Conservation (phyloP, 106 monocot species). For the Allium fistulosum region DNA sequence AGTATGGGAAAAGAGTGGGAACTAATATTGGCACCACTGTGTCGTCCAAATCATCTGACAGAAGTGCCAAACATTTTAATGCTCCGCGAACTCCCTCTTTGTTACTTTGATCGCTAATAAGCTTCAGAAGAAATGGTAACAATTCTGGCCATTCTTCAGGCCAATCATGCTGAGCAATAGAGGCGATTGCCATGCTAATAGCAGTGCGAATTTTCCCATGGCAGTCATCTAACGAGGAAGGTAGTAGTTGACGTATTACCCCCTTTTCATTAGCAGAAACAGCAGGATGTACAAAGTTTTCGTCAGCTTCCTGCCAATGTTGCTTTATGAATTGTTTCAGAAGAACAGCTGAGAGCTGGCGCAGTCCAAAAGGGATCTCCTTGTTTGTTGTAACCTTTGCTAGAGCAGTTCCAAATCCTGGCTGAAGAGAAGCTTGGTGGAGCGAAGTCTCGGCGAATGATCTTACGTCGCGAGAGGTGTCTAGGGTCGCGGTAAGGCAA, state of each 20-base stretch:
- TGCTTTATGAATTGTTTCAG: conserved; percentile 95
- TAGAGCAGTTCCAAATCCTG: conserved; percentile 85
- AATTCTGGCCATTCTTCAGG: conserved; percentile 97
- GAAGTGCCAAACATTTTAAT: conserved; percentile 71
- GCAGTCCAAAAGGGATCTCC: conserved; percentile 72
- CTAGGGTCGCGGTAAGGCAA: conserved; percentile 81
- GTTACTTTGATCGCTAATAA: conserved; percentile 59
- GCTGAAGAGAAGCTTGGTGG: conserved; percentile 77
- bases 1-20: conserved; percentile 66
- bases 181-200: conserved; percentile 73
- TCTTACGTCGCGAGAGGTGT: conserved; percentile 64
- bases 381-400: conserved; percentile 62
- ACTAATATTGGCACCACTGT: conserved; percentile 68
- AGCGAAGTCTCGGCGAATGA: conserved; percentile 92
- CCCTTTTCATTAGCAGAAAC: conserved; percentile 77
- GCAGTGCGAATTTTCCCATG: conserved; percentile 88
- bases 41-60: conserved; percentile 91
- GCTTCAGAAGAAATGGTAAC: conserved; percentile 69
- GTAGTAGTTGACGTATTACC: conserved; percentile 61
- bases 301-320: conserved; percentile 94
- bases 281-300: conserved; percentile 68
- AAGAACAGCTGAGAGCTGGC: conserved; percentile 86
- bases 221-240: conserved; percentile 69
- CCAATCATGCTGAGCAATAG: conserved; percentile 91
- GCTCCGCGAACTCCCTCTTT: conserved; percentile 82